These are phyloP conservation scores for Gliomastix tumulicola DNA, from an alignment of 2,329 filamentous ascomycete species.

Conservation along the genomic window DNA sequence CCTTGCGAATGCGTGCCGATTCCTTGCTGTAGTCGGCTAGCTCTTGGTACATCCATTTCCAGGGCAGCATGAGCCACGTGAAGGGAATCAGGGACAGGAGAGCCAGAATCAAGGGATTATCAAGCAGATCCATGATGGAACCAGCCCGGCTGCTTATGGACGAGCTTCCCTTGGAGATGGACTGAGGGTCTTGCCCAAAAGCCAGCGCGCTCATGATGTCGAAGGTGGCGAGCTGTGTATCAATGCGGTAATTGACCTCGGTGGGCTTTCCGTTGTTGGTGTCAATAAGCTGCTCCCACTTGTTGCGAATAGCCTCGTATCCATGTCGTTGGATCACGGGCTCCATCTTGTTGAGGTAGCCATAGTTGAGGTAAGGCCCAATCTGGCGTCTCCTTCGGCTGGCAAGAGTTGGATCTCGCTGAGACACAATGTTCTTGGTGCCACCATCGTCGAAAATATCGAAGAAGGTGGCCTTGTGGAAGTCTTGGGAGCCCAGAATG, in stretches of 20 bases:
- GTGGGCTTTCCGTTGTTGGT: neutral
- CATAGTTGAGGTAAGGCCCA: conserved; percentile 1
- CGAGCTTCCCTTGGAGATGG: conserved; percentile 1
- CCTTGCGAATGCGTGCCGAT: neutral
- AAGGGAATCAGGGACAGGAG: conserved; percentile 1
- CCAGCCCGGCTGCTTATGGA: neutral
- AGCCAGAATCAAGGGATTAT: neutral
- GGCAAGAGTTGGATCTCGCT: neutral
- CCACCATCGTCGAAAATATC: conserved; percentile 1
- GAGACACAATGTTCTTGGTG: conserved; percentile 2
- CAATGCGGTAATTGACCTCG: conserved; percentile 2
- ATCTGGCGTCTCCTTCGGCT: neutral
- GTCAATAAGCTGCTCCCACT: neutral
- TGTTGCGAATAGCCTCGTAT: neutral
- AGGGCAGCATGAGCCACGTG: conserved; percentile 1
- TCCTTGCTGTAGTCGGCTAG: conserved; percentile 1
- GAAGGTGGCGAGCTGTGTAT: conserved; percentile 1
- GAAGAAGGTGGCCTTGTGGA: conserved; percentile 1
- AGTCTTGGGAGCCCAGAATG: neutral
- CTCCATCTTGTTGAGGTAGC: neutral
- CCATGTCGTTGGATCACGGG: conserved; percentile 1
- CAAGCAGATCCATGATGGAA: conserved; percentile 2
- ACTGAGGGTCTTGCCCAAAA: neutral
- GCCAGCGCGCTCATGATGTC: conserved; percentile 2
- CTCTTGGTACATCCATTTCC: conserved; percentile 2